Evolutionary conservation across 208 protist genomes (phyloP).

Genomic region (Acanthamoeba lenticulata): DNA sequence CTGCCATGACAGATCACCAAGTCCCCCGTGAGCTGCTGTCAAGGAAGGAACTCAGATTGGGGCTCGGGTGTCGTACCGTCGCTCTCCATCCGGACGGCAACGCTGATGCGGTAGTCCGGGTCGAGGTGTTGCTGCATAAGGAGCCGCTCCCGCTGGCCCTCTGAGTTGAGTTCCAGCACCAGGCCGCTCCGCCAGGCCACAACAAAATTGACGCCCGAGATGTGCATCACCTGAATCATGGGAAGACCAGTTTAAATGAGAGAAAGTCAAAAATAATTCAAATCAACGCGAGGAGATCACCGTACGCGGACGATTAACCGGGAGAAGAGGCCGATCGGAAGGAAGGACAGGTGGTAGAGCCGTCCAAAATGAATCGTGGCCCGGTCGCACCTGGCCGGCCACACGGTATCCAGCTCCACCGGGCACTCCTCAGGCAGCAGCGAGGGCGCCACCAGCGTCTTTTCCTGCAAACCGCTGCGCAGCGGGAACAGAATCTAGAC

Average conservation of each 20-base stretch:
- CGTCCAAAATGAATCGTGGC: not conserved
- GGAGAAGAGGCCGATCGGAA: slow-evolving; percentile 8
- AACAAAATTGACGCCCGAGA: not conserved
- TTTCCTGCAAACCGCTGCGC: not conserved
- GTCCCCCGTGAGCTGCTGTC: too few species aligned
- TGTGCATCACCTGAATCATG: not conserved
- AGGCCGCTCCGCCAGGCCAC: not conserved
- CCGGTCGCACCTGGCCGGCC: not conserved
- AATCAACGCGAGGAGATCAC: not conserved
- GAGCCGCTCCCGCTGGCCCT: not conserved
- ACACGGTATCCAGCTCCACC: not conserved
- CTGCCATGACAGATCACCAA: too few species aligned
- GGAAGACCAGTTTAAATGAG: too few species aligned
- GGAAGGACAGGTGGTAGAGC: not conserved
- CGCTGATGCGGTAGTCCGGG: not conserved
- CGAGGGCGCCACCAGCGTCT: not conserved
- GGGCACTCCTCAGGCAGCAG: not conserved
- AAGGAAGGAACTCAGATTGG: too few species aligned
- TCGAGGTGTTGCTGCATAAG: not conserved
- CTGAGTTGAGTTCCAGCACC: not conserved
- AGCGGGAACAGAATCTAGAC: not conserved
- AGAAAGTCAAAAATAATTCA: too few species aligned
- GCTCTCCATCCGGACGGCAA: not conserved
- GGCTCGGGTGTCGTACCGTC: too few species aligned
- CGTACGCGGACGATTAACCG: not conserved